These are phyloP conservation scores for Exophiala bonariae DNA, from an alignment of 2,329 filamentous ascomycete genomes.

Conservation along the genomic window DNA sequence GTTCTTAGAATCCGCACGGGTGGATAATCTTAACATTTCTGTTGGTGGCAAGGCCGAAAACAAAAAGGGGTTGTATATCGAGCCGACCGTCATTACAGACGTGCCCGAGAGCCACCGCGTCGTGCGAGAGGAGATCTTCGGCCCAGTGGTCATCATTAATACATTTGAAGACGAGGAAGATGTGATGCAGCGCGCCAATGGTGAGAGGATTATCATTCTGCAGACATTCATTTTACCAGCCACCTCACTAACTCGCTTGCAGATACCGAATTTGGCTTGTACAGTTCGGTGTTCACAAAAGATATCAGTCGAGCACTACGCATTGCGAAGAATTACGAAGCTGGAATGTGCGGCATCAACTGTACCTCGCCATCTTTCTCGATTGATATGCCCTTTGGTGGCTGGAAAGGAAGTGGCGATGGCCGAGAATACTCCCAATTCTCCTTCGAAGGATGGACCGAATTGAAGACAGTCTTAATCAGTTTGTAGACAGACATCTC, in stretches of 20 bases:
- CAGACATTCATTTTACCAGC: too few relatives aligned
- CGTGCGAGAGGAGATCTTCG: slow-evolving; percentile 62
- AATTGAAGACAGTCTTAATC: slow-evolving; percentile 51
- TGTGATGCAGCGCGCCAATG: slow-evolving; percentile 58
- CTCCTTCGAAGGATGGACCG: slow-evolving; percentile 61
- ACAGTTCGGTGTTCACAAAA: slow-evolving; percentile 58
- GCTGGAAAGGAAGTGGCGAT: slow-evolving; percentile 33
- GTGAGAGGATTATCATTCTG: too few relatives aligned
- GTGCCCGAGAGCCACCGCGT: slow-evolving; percentile 57
- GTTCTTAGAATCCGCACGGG: slow-evolving; percentile 57
- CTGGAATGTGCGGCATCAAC: slow-evolving; percentile 64
- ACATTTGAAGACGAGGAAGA: slow-evolving; percentile 63
- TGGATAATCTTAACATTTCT: slow-evolving; percentile 54
- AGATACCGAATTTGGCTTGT: slow-evolving; percentile 54
- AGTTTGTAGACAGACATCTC: too few relatives aligned
- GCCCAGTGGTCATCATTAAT: slow-evolving; percentile 64
- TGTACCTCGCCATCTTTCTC: slow-evolving; percentile 34
- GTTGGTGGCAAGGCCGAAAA: slow-evolving; percentile 47
- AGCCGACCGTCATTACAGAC: slow-evolving; percentile 60
- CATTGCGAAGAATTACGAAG: slow-evolving; percentile 56
- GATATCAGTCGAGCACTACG: slow-evolving; percentile 52
- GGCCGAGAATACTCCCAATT: slow-evolving; percentile 30
- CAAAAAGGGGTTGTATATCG: slow-evolving; percentile 57
- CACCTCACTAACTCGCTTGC: too few relatives aligned
- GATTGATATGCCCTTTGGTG: slow-evolving; percentile 37